Evolutionary conservation across 768 basidiomycete genomes (phyloP).

Genomic region (Amanita muscaria): DNA sequence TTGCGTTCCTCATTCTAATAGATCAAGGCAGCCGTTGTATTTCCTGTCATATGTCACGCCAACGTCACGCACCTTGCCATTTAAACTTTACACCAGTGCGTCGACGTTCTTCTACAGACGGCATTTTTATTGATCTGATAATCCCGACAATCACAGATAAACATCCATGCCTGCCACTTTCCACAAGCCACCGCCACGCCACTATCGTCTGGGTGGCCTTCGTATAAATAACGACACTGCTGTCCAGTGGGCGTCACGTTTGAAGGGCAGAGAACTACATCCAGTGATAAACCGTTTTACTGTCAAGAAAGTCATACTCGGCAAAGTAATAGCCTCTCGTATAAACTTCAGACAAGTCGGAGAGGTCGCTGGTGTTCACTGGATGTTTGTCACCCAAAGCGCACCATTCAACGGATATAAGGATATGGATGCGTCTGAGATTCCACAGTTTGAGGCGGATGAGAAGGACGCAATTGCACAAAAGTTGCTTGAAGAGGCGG

Average conservation of each 20-base stretch:
- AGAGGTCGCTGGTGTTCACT: constrained; percentile 2
- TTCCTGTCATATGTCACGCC: too few species aligned
- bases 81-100: too few species aligned
- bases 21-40: too few species aligned
- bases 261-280: neutral
- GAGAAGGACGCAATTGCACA: constrained; percentile 1
- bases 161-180: neutral
- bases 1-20: too few species aligned
- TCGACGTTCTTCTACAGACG: too few species aligned
- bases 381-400: constrained; percentile 5
- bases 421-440: constrained; percentile 7
- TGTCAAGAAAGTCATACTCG: too few species aligned
- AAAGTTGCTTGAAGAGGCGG: constrained; percentile 7
- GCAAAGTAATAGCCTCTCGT: constrained; percentile 3
- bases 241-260: neutral
- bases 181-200: neutral
- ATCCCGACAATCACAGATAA: too few species aligned
- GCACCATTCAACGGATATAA: constrained; percentile 5
- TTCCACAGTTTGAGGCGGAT: constrained; percentile 7
- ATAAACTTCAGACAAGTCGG: constrained; percentile 1
- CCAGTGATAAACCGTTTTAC: neutral
- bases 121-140: too few species aligned
- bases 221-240: neutral
- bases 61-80: too few species aligned
- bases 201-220: neutral